Percentiles rank a stretch among this genome's conserved stretches.
These are phyloP conservation scores for Tarenaya hassleriana DNA, from an alignment of 345 rosid species.

Conservation along the genomic window DNA sequence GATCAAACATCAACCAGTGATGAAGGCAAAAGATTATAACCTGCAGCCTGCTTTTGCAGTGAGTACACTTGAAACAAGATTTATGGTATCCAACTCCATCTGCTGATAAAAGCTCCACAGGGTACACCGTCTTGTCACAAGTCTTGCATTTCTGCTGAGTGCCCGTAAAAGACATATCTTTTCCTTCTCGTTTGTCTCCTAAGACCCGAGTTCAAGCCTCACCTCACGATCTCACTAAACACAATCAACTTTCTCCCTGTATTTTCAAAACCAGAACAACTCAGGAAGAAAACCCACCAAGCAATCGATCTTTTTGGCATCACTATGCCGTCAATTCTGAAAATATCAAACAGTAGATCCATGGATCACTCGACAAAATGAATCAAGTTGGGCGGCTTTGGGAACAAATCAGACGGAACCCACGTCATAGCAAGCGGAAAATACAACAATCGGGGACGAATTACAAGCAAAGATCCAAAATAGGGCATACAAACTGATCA, in stretches of 20 bases:
- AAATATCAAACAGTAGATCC: too few relatives aligned
- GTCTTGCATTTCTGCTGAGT: constrained; percentile 96
- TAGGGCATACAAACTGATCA: too few relatives aligned
- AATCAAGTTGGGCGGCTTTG: too few relatives aligned
- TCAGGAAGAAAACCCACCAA: neutral
- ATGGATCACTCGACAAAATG: too few relatives aligned
- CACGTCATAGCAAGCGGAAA: too few relatives aligned
- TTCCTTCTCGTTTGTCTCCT: constrained; percentile 2
- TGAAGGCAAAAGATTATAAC: constrained; percentile 24
- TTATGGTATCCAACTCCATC: constrained; percentile 90
- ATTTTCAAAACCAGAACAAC: constrained; percentile 11
- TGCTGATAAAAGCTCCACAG: constrained; percentile 82
- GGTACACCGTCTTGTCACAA: constrained; percentile 95
- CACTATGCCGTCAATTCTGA: too few relatives aligned
- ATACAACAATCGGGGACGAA: too few relatives aligned
- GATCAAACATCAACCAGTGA: neutral
- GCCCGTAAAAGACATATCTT: constrained; percentile 82
- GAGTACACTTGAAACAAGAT: constrained; percentile 92
- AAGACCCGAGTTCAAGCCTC: constrained; percentile 17
- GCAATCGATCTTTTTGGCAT: constrained; percentile 2
- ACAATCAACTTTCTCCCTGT: constrained; percentile 1
- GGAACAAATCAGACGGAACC: too few relatives aligned
- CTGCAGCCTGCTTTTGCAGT: constrained; percentile 90
- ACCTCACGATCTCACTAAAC: neutral
- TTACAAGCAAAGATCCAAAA: too few relatives aligned